Conservation (phyloP, 2,329 filamentous ascomycete species). For the Calonectria montana region DNA sequence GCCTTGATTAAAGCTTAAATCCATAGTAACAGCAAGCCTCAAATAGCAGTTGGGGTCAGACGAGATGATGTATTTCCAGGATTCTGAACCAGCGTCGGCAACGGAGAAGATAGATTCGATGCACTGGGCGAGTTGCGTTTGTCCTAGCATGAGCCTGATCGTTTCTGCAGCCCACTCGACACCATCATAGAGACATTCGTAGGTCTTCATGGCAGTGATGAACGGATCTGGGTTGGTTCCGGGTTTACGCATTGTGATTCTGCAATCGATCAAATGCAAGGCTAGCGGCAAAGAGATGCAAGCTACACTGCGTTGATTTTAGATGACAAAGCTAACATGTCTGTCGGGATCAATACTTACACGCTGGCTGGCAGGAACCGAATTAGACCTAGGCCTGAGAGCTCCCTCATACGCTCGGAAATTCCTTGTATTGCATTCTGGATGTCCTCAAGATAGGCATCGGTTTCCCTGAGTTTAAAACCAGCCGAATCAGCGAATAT, state of each 20-base stretch:
- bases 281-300: neutral
- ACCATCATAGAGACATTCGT: neutral
- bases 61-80: neutral
- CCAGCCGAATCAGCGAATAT: neutral
- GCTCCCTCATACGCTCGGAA: neutral
- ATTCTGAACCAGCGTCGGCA: neutral
- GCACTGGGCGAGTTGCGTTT: neutral
- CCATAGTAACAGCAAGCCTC: neutral
- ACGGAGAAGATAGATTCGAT: neutral
- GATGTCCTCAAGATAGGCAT: neutral
- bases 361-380: neutral
- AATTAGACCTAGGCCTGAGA: neutral
- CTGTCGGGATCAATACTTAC: neutral
- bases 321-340: neutral
- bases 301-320: neutral
- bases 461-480: neutral
- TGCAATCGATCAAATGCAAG: slow-evolving; percentile 2
- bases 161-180: neutral
- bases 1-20: neutral
- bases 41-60: slow-evolving; percentile 1
- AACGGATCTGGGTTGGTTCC: neutral
- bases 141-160: neutral
- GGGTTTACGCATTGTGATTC: neutral
- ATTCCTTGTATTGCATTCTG: neutral
- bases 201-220: neutral